Base-by-base conservation (phyloP, 768 basidiomycete genomes). In the Tulasnella sp. region DNA sequence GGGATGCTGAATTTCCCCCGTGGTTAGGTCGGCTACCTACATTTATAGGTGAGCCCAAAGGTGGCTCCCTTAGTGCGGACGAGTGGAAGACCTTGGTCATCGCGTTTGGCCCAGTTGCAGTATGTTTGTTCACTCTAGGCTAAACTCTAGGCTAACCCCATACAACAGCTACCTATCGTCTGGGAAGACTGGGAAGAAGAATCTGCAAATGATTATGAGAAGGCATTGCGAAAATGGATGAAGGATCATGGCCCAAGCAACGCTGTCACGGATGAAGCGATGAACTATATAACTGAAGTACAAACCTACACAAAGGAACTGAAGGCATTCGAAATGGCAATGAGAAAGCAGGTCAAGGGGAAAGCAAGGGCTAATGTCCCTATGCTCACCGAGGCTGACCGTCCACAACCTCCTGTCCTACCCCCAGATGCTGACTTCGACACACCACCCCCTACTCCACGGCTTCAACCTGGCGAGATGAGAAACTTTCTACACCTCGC, bases 31-130 rank as follows among this genome's bases (percentile, higher is more conserved):
- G 59, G 5, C 49, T 69, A 19, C 68, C 68, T 7, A 7, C 57
- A 4, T 54, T 49, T 21, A 66, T 68, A 7, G 67, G 68, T 9
- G 65, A 63, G 53, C 71, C 71, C 1, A 65, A 68, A 0, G 68
- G 70, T 29, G 69, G 70, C 4, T 69, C 66, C 2, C 59, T 71
- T 1, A 69, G 67, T 4, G 70, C 69, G 0, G 70, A 72, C 49
- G 66, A 70, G 39, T 69, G 70, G 72, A 59, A 66, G 0, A 35
- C 29, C 34, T 21, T 56, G 40, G 40, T n/a, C 4, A 17, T 27
- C 6, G 25, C 19, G 4, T 43, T 45, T 45, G 54, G 54, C 6
- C 54, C 54, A 32, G 6, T 56, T 7, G 41, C 31, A 5, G 54
- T 56, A 17, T 12, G 51, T 41, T 7, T 37, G 12, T 8, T 40